A percentile compares a stretch with the other conserved stretches of the same genome.
These are phyloP conservation scores for Viola odorata DNA, from an alignment of 345 rosid genomes.

Conservation along the genomic window DNA sequence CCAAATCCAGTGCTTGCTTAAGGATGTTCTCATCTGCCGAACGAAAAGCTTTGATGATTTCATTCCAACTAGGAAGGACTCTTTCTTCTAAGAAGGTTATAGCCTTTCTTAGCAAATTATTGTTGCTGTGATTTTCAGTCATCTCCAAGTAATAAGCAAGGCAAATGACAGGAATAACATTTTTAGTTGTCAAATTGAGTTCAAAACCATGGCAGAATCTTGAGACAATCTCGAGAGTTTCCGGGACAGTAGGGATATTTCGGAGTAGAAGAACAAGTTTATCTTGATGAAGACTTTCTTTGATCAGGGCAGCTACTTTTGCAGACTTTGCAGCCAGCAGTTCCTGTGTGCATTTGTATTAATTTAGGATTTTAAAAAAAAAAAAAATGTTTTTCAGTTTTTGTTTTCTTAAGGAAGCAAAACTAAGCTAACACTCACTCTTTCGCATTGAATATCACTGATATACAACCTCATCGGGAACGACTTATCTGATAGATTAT, in stretches of 20 bases:
- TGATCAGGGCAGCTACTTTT: slow-evolving; percentile 44
- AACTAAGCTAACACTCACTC: not conserved
- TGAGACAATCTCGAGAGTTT: slow-evolving; percentile 54
- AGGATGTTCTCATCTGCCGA: slow-evolving; percentile 24
- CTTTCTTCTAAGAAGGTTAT: slow-evolving; percentile 38
- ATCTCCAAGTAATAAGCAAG: slow-evolving; percentile 54
- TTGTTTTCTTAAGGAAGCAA: not conserved
- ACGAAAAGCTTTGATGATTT: slow-evolving; percentile 56
- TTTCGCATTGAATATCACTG: not conserved
- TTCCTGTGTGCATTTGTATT: slow-evolving; percentile 28
- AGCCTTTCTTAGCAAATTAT: slow-evolving; percentile 52
- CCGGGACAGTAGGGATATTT: slow-evolving; percentile 48
- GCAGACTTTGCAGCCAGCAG: slow-evolving; percentile 59
- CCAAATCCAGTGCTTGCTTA: slow-evolving; percentile 35
- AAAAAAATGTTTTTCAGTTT: too few relatives aligned
- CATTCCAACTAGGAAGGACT: slow-evolving; percentile 72
- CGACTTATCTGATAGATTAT: not conserved
- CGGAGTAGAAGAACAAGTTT: slow-evolving; percentile 31
- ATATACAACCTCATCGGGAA: not conserved
- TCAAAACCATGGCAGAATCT: slow-evolving; percentile 65
- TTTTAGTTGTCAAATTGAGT: slow-evolving; percentile 42
- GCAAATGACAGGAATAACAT: slow-evolving; percentile 53
- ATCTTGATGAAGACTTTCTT: slow-evolving; percentile 22
- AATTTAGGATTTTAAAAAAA: not conserved
- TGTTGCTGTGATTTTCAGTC: slow-evolving; percentile 52